Evolutionary conservation across 148 eudicot genomes (phyloP).

Genomic region (Vaccinium darrowii): DNA sequence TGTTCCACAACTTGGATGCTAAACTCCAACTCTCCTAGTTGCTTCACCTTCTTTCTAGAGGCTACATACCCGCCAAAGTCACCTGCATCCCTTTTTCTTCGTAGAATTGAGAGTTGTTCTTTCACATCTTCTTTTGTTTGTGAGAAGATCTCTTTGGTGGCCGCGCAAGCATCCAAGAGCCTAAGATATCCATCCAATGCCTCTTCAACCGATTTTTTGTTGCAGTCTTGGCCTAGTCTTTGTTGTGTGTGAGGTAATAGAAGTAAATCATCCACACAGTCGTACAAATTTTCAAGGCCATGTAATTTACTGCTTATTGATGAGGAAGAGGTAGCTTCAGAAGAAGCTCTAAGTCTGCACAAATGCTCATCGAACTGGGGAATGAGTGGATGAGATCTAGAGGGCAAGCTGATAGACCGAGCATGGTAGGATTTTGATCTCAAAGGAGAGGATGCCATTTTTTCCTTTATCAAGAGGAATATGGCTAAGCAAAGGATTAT

Average conservation of each 20-base stretch:
- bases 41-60: constrained; percentile 22
- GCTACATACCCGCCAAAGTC: constrained; percentile 15
- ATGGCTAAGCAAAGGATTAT: background rate
- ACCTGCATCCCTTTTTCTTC: constrained; percentile 16
- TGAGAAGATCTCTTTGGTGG: constrained; percentile 22
- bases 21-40: constrained; percentile 21
- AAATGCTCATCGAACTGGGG: constrained; percentile 33
- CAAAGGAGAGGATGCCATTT: constrained; percentile 24
- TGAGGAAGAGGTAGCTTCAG: constrained; percentile 38
- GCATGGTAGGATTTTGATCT: constrained; percentile 23
- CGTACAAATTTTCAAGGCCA: constrained; percentile 27
- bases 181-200: constrained; percentile 26
- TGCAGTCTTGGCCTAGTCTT: constrained; percentile 10
- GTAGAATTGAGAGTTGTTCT: constrained; percentile 22
- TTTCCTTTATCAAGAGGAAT: background rate
- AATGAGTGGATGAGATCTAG: constrained; percentile 22
- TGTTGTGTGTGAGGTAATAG: constrained; percentile 19
- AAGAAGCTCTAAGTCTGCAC: constrained; percentile 34
- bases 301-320: constrained; percentile 29
- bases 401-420: constrained; percentile 38
- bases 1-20: constrained; percentile 23
- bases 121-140: constrained; percentile 25
- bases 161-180: constrained; percentile 29
- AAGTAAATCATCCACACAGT: background rate
- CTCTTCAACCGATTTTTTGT: constrained; percentile 25